Conservation (phyloP, 2,329 filamentous ascomycete species). For the Tolypocladium endophyticum region DNA sequence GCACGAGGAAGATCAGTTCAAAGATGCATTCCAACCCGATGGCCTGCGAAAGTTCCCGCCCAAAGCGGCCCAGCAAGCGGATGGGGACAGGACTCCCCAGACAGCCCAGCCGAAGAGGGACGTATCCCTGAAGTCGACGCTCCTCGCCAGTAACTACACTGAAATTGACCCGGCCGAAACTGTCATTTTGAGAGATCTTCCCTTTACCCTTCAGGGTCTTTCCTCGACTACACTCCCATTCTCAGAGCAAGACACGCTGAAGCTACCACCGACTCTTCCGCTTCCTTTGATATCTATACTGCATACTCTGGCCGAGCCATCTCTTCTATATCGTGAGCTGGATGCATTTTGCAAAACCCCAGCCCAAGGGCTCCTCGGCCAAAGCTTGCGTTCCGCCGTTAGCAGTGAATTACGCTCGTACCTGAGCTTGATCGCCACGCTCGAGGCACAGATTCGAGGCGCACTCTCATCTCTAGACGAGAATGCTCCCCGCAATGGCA, state of each 20-base stretch:
- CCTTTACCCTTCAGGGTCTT: slow-evolving; percentile 86
- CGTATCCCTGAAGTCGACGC: slow-evolving; percentile 45
- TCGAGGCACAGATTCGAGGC: slow-evolving; percentile 84
- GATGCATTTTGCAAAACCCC: slow-evolving; percentile 72
- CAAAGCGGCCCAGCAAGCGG: slow-evolving; percentile 26
- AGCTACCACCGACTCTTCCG: slow-evolving; percentile 68
- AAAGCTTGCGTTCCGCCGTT: slow-evolving; percentile 84
- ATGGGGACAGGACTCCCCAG: slow-evolving; percentile 22
- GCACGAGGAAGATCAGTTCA: slow-evolving; percentile 37
- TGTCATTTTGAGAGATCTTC: slow-evolving; percentile 65
- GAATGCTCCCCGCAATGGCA: slow-evolving; percentile 53
- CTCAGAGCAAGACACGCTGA: slow-evolving; percentile 55
- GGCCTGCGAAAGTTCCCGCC: slow-evolving; percentile 35
- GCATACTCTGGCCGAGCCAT: slow-evolving; percentile 84
- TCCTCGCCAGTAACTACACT: slow-evolving; percentile 45
- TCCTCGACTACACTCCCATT: slow-evolving; percentile 81
- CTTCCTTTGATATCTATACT: slow-evolving; percentile 77
- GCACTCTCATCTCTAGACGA: slow-evolving; percentile 68
- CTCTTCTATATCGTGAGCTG: slow-evolving; percentile 76
- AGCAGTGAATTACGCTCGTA: slow-evolving; percentile 80
- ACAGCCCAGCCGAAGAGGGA: slow-evolving; percentile 30
- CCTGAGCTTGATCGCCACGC: slow-evolving; percentile 76
- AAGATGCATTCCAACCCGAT: slow-evolving; percentile 43
- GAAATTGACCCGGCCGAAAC: slow-evolving; percentile 54
- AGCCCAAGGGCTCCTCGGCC: slow-evolving; percentile 75